A percentile compares a stretch with the other conserved stretches of the same genome.
These are phyloP conservation scores for Cercospora brassicicola DNA, from an alignment of 2,329 filamentous ascomycete genomes.

Conservation along the genomic window DNA sequence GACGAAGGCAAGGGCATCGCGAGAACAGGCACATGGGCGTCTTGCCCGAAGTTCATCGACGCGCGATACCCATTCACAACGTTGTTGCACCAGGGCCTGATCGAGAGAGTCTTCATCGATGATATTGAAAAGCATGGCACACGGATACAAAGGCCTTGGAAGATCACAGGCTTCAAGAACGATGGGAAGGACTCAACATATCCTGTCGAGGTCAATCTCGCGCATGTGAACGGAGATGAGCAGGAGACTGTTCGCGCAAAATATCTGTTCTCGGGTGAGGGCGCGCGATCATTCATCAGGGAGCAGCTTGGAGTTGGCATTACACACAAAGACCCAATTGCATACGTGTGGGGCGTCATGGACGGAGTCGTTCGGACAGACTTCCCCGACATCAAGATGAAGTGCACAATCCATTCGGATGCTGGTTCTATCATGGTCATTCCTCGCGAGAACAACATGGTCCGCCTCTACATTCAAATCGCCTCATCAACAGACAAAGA, in stretches of 20 bases:
- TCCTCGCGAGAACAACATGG: constrained; percentile 56
- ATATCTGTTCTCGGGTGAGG: constrained; percentile 64
- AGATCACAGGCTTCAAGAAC: constrained; percentile 61
- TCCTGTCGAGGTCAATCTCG: constrained; percentile 75
- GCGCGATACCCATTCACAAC: constrained; percentile 65
- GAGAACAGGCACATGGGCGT: constrained; percentile 72
- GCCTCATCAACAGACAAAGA: constrained; percentile 62
- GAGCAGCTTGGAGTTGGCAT: constrained; percentile 67
- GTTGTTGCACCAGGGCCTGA: constrained; percentile 62
- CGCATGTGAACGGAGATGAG: constrained; percentile 71
- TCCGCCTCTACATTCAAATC: constrained; percentile 60
- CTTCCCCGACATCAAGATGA: constrained; percentile 66
- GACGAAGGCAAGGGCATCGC: constrained; percentile 56
- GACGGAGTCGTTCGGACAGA: constrained; percentile 64
- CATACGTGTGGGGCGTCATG: constrained; percentile 67
- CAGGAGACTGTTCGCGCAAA: constrained; percentile 65
- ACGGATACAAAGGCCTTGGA: constrained; percentile 61
- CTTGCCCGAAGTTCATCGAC: constrained; percentile 78
- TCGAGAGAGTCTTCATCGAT: constrained; percentile 62
- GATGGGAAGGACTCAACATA: constrained; percentile 65
- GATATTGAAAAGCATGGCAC: constrained; percentile 62
- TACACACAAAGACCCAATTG: constrained; percentile 62
- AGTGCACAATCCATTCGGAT: constrained; percentile 67
- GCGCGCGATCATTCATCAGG: constrained; percentile 61
- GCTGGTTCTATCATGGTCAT: constrained; percentile 66